Percentiles rank a stretch among this genome's conserved stretches.
Conservation (phyloP, 2,329 filamentous ascomycete genomes). For the Emergomyces orientalis region DNA sequence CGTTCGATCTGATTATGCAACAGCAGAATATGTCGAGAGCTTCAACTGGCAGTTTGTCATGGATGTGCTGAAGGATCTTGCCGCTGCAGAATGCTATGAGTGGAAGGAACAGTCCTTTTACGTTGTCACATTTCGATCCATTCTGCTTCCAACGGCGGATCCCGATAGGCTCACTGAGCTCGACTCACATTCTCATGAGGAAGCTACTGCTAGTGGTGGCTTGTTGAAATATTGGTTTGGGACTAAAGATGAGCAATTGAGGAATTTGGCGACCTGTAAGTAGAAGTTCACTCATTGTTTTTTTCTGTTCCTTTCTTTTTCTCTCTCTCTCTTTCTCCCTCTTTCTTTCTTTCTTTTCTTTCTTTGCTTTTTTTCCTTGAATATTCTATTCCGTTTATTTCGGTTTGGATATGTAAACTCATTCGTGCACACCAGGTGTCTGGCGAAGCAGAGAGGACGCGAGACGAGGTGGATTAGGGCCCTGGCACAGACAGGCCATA, state of each 20-base stretch:
- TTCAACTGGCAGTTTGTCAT: conserved; percentile 71
- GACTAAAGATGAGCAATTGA: conserved; percentile 54
- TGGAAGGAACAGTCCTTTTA: conserved; percentile 65
- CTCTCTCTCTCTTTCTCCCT: no score
- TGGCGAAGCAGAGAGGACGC: conserved; percentile 51
- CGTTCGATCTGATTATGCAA: conserved; percentile 63
- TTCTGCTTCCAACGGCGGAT: conserved; percentile 57
- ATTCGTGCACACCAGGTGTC: conserved; percentile 50
- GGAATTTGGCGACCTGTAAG: conserved; percentile 74
- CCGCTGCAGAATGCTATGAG: conserved; percentile 36
- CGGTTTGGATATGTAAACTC: neutral
- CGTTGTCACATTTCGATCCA: conserved; percentile 73
- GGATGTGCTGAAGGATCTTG: conserved; percentile 46
- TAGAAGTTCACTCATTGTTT: conserved; percentile 10
- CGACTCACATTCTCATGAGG: conserved; percentile 69
- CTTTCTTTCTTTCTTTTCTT: neutral
- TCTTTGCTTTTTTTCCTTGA: conserved; percentile 13
- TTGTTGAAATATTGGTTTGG: conserved; percentile 95
- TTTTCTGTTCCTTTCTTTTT: neutral
- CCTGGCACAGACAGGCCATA: conserved; percentile 48
- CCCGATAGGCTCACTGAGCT: conserved; percentile 59
- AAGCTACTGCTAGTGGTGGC: conserved; percentile 69
- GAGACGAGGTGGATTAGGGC: conserved; percentile 50
- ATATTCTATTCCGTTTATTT: neutral
- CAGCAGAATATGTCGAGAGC: conserved; percentile 58